Base-by-base conservation (phyloP, 2,329 filamentous ascomycete species). In the Westerdykella sp. region DNA sequence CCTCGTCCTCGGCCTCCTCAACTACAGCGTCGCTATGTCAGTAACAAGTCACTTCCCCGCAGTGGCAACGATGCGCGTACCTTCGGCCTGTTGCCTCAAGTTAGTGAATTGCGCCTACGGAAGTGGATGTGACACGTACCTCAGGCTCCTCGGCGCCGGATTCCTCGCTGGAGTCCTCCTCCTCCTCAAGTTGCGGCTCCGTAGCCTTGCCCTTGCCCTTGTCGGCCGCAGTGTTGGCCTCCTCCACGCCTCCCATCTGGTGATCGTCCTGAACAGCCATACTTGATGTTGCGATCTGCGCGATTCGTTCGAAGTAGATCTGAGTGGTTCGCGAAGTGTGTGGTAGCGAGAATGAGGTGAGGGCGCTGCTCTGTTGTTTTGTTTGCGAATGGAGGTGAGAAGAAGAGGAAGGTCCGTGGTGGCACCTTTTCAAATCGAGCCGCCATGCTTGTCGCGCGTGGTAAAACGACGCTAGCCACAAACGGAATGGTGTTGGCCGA, bases 171-270 rank as follows among this genome's bases (percentile, higher is more conserved):
- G 73, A 78, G 54, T 72, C 73, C 23, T 87, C 84, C 1, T 88
- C 66, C 36, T 84, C 85, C 79, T 88, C 85, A 61, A 80, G 71
- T 56, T 85, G 80, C 53, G 81, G 72, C 34, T 68, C 69, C 42
- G 68, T 67, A 42, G 79, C 83, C 76, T 95, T 95, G 73, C 88
- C 88, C 77, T 95, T 95, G 70, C 87, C 87, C 78, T 95, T 95
- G 68, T 75, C 72, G 60, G 80, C 75, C 48, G 73, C 65, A 48
- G 68, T 62, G 49, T 73, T 67, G 50, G 77, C 62, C 45, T 62
- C 57, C 53, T 65, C 62, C 44, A 61, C 56, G 39, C 58, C 63
- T 49, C 63, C 62, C 63, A 66, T 67, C 44, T 63, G 55, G 49
- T 66, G 62, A 49, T 66, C 57, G 39, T 59, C 53, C 46, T 61